Evolutionary conservation across 306 rosid genomes (phyloP).

Genomic region (Styphnolobium japonicum): DNA sequence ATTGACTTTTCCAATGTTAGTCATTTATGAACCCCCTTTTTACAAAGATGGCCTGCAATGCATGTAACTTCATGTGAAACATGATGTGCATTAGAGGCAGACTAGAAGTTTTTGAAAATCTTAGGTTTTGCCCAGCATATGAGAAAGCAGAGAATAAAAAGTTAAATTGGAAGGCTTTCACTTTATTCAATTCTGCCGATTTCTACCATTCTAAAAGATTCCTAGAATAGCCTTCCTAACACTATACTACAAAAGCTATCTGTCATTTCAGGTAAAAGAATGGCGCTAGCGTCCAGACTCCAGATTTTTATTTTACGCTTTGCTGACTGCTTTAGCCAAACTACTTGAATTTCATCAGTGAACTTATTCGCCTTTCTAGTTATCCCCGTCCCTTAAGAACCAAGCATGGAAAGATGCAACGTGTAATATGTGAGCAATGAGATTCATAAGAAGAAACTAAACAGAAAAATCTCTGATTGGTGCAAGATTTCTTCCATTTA

Average conservation of each 20-base stretch:
- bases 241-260: background rate
- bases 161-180: background rate
- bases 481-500: background rate
- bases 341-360: background rate
- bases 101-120: background rate
- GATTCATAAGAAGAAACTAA: background rate
- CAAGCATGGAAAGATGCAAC: background rate
- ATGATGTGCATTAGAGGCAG: background rate
- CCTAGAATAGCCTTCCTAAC: background rate
- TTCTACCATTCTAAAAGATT: background rate
- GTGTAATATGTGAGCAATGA: background rate
- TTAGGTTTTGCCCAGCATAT: background rate
- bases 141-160: background rate
- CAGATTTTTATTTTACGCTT: background rate
- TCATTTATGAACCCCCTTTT: background rate
- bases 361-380: background rate
- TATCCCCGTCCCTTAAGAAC: background rate
- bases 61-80: background rate
- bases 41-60: background rate
- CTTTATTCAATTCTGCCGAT: background rate
- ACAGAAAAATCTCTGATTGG: background rate
- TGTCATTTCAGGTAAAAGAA: background rate
- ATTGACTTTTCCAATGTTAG: too few relatives aligned
- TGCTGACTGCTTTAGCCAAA: background rate
- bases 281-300: background rate